Evolutionary conservation across 1,284 basidiomycete genomes (phyloP).

Genomic region (Phlebopus sp.): DNA sequence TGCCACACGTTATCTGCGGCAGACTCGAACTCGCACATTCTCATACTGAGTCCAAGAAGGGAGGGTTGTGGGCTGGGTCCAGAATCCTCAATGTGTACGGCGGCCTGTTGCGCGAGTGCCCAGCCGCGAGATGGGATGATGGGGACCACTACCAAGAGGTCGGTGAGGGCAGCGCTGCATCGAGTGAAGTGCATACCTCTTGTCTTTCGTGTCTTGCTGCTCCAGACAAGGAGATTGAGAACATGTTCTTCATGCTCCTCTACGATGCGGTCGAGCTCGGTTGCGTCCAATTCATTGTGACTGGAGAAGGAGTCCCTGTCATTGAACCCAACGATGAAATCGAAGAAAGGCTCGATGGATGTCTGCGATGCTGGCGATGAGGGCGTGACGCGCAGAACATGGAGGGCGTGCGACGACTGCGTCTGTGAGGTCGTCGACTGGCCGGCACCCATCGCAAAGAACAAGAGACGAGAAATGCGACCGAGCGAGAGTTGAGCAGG

Average conservation of each 20-base stretch:
- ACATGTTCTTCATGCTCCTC: slow-evolving; percentile 83
- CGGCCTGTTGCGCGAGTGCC: slow-evolving; percentile 52
- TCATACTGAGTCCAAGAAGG: slow-evolving; percentile 87
- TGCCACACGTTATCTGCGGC: slow-evolving; percentile 97
- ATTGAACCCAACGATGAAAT: slow-evolving; percentile 88
- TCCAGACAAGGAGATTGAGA: slow-evolving; percentile 86
- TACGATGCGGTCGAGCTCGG: slow-evolving; percentile 76
- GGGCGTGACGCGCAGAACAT: slow-evolving; percentile 84
- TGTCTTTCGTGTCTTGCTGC: slow-evolving; percentile 80
- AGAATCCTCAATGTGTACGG: slow-evolving; percentile 35
- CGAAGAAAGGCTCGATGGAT: slow-evolving; percentile 93
- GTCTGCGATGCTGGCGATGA: slow-evolving; percentile 84
- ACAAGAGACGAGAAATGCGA: background rate
- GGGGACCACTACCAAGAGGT: slow-evolving; percentile 62
- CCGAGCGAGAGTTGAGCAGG: background rate
- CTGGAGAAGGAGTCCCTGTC: slow-evolving; percentile 63
- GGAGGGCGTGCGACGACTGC: slow-evolving; percentile 64
- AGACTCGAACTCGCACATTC: slow-evolving; percentile 85
- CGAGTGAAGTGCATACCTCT: slow-evolving; percentile 57
- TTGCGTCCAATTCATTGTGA: slow-evolving; percentile 63
- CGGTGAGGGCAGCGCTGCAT: background rate
- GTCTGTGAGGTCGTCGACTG: slow-evolving; percentile 61
- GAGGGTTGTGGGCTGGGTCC: slow-evolving; percentile 61
- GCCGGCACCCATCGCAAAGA: slow-evolving; percentile 60
- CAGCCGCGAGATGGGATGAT: slow-evolving; percentile 85